Percentiles rank a stretch among this genome's conserved stretches.
These are phyloP conservation scores for Papiliotrema nemorosa DNA, from an alignment of 1,284 basidiomycete species.

Conservation along the genomic window DNA sequence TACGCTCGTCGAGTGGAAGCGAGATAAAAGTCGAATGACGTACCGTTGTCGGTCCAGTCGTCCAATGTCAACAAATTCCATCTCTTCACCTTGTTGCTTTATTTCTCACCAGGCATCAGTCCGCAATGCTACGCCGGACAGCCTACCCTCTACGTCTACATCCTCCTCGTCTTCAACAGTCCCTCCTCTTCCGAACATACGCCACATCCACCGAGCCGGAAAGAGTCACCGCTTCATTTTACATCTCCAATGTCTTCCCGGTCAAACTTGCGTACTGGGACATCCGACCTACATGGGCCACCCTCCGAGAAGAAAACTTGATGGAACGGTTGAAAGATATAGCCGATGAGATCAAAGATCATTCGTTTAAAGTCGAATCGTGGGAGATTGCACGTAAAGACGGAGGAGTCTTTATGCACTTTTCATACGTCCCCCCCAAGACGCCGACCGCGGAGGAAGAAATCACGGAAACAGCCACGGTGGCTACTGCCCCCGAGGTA, in stretches of 20 bases:
- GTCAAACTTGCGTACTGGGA: conserved; percentile 43
- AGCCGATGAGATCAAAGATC: conserved; percentile 26
- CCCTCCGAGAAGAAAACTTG: conserved; percentile 40
- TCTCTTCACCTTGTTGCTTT: too few species aligned
- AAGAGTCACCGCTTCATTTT: conserved; percentile 41
- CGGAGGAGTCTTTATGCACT: conserved; percentile 75
- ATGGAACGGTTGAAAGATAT: conserved; percentile 45
- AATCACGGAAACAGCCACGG: conserved; percentile 11
- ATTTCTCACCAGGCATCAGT: too few species aligned
- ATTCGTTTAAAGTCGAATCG: conserved; percentile 44
- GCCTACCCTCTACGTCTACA: too few species aligned
- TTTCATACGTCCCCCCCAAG: conserved; percentile 58
- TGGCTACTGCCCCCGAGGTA: conserved; percentile 23
- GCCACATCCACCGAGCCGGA: too few species aligned
- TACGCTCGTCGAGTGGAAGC: too few species aligned
- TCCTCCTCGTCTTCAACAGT: too few species aligned
- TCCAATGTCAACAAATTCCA: too few species aligned
- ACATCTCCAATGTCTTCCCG: conserved; percentile 49
- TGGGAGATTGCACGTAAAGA: conserved; percentile 46
- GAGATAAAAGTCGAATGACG: too few species aligned
- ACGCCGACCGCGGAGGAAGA: conserved; percentile 4
- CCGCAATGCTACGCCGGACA: too few species aligned
- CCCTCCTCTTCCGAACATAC: too few species aligned
- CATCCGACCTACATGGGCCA: conserved; percentile 32
- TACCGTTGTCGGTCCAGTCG: too few species aligned